Percentiles rank a stretch among this genome's conserved stretches.
Evolutionary conservation across 2,329 filamentous ascomycete species (phyloP).

Genomic region (Sordariomycetes sp.): DNA sequence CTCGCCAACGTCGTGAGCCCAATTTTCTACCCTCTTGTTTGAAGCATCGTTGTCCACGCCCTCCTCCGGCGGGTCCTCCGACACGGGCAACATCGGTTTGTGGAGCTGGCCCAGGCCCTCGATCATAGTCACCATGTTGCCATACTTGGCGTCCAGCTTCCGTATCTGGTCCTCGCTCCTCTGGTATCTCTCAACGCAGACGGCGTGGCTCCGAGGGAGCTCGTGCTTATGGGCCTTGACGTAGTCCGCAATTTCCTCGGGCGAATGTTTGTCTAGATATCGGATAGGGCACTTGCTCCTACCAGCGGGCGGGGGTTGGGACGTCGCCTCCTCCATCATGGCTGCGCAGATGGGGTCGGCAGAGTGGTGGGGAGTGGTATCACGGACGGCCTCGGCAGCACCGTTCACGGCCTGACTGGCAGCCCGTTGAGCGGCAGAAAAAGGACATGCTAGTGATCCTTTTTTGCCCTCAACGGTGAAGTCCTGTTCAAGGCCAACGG

Average conservation of each 20-base stretch:
- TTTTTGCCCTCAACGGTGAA: constrained; percentile 79
- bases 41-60: constrained; percentile 35
- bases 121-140: constrained; percentile 87
- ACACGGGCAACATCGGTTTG: constrained; percentile 65
- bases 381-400: constrained; percentile 14
- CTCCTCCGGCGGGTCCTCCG: constrained; percentile 24
- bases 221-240: constrained; percentile 94
- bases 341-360: constrained; percentile 50
- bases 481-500: constrained; percentile 62
- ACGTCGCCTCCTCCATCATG: constrained; percentile 47
- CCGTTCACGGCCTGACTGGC: constrained; percentile 8
- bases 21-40: constrained; percentile 66
- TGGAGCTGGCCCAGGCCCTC: constrained; percentile 79
- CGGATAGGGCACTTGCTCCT: constrained; percentile 75
- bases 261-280: constrained; percentile 81
- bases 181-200: constrained; percentile 84
- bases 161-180: constrained; percentile 73
- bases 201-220: constrained; percentile 81
- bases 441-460: constrained; percentile 70
- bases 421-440: constrained; percentile 28
- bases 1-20: constrained; percentile 66
- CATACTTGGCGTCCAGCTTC: constrained; percentile 88
- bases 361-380: constrained; percentile 32
- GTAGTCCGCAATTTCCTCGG: constrained; percentile 85
- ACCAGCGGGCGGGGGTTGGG: constrained; percentile 34